Evolutionary conservation across 2,329 filamentous ascomycete species (phyloP).

Genomic region (Beauveria medogensis): DNA sequence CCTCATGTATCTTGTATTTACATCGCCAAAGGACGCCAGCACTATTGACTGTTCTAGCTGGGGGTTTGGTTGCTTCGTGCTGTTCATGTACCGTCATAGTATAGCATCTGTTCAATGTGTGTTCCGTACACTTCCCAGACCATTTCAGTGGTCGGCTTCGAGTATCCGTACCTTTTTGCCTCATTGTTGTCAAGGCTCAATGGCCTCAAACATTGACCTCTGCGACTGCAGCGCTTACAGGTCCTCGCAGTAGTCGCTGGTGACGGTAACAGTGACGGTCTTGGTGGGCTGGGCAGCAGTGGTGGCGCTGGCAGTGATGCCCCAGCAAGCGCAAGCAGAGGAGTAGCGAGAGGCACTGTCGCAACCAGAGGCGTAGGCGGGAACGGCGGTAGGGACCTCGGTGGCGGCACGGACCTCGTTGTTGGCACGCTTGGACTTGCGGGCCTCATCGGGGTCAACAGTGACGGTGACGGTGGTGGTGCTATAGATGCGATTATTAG

Average conservation of each 20-base stretch:
- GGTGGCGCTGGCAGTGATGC: conserved; percentile 30
- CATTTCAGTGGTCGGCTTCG: too few relatives aligned
- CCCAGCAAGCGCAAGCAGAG: conserved; percentile 38
- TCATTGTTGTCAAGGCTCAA: background rate
- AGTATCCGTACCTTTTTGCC: too few relatives aligned
- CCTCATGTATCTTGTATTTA: conserved; percentile 5
- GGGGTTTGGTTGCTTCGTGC: background rate
- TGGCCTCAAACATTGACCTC: background rate
- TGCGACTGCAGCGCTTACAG: conserved; percentile 14
- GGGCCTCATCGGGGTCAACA: conserved; percentile 24
- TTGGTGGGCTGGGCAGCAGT: conserved; percentile 31
- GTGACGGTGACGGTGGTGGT: conserved; percentile 32
- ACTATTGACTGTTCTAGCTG: background rate
- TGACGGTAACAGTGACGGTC: conserved; percentile 34
- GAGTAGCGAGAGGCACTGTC: conserved; percentile 26
- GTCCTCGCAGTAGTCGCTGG: conserved; percentile 33
- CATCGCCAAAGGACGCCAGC: background rate
- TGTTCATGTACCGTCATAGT: conserved; percentile 8
- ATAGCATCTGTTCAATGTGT: background rate
- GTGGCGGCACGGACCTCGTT: conserved; percentile 24
- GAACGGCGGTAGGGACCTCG: conserved; percentile 24
- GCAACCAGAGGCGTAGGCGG: conserved; percentile 34
- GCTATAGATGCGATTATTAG: conserved; percentile 12
- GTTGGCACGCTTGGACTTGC: conserved; percentile 22
- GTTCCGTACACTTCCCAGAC: background rate